These are phyloP conservation scores for Mycena amicta DNA, from an alignment of 768 basidiomycete species.

Conservation along the genomic window DNA sequence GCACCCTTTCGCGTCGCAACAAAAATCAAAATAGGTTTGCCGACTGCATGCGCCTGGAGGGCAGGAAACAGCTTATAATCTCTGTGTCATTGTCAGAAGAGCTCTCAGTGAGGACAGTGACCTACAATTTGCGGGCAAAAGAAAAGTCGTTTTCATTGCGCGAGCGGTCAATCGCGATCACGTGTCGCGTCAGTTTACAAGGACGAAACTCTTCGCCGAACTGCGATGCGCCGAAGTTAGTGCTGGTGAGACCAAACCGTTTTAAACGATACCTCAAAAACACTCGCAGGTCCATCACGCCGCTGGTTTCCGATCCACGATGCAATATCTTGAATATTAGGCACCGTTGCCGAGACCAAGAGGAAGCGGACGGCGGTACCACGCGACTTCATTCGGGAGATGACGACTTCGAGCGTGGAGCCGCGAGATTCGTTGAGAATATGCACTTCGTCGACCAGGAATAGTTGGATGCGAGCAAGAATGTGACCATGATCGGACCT, in stretches of 20 bases:
- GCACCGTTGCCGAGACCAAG: constrained; percentile 91
- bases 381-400: constrained; percentile 87
- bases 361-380: constrained; percentile 77
- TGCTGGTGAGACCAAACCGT: too few species aligned
- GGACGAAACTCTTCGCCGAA: constrained; percentile 94
- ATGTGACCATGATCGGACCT: constrained; percentile 69
- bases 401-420: constrained; percentile 91
- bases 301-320: constrained; percentile 71
- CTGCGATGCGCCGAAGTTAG: too few species aligned
- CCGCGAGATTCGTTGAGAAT: constrained; percentile 89
- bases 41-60: constrained; percentile 71
- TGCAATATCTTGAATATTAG: constrained; percentile 90
- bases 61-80: constrained; percentile 73
- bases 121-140: constrained; percentile 60
- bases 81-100: constrained; percentile 1
- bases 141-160: constrained; percentile 77
- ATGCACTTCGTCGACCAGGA: constrained; percentile 96
- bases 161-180: constrained; percentile 68
- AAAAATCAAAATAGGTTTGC: constrained; percentile 89
- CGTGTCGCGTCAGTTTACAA: constrained; percentile 72
- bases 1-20: constrained; percentile 85
- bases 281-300: constrained; percentile 50
- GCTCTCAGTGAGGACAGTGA: background rate
- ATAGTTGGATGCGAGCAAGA: constrained; percentile 71
- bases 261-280: constrained; percentile 72